Base-by-base conservation (phyloP, 805 yeast genomes). In the Starmerella floricola region DNA sequence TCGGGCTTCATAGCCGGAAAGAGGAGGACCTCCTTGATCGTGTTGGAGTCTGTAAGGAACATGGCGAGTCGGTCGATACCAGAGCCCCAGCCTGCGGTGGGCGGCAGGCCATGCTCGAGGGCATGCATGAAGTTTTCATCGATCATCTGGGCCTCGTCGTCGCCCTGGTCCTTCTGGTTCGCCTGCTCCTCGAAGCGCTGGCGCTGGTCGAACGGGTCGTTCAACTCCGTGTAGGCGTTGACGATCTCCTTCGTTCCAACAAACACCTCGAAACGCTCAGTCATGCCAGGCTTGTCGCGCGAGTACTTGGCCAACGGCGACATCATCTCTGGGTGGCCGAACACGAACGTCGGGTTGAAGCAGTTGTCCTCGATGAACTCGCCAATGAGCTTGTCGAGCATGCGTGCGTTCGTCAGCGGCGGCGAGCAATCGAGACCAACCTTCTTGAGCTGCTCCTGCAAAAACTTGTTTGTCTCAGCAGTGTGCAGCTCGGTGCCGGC, bases 31-130 rank as follows among this genome's bases (percentile, higher is more conserved):
- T 88, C 98, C 78, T 95, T 85, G 61, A 88, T 88, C 55, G 95
- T 83, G 72, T 86, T 82, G 45, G 95, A 83, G 67, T 91, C 78
- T 49, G 97, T 91, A 69, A 91, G 76, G 72, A 91, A 91, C 98
- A 88, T 88, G 60, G 95, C 86, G 61, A 88, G 64, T 73, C 98
- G 81, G 68, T 88, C 98, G 55, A 88, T 87, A 74, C 98, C 98
- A 69, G 94, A 80, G 57, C 98, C 98, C 97, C 97, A 88, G 55
- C 98, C 98, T 65, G 94, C 97, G 56, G 97, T 91, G 58, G 98
- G 98, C 47, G 98, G 98, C 59, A 88, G 74, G 67, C 97, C 98
- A 65, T 85, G 88, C 71, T 88, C 98, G 59, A 88, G 75, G 54
- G 98, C 96, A 58, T 87, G 83, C 72, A 94, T 81, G 87, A 88